A percentile compares a stretch with the other conserved stretches of the same genome.
Evolutionary conservation across 164 flowering plant genomes (phyloP).

Genomic region (Aristolochia contorta): DNA sequence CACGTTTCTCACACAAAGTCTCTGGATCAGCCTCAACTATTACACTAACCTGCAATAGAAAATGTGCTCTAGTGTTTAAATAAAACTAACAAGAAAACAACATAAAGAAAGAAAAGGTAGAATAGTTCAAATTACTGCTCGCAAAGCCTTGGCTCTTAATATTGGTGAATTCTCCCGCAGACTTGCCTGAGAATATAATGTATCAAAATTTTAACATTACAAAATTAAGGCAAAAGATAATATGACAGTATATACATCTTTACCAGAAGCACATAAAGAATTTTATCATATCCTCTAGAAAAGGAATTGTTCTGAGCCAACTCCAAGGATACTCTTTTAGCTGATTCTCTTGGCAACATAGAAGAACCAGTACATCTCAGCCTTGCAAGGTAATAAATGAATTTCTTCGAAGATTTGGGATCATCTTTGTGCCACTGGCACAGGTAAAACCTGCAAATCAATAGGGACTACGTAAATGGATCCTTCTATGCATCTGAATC

Average conservation of each 20-base stretch:
- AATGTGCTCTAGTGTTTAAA: not conserved
- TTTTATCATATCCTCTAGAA: slow-evolving; percentile 92
- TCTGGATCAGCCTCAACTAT: slow-evolving; percentile 98
- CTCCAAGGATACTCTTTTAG: slow-evolving; percentile 67
- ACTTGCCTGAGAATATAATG: slow-evolving; percentile 50
- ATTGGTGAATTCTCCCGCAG: slow-evolving; percentile 85
- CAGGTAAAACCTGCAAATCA: slow-evolving; percentile 76
- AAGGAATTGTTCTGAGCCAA: slow-evolving; percentile 83
- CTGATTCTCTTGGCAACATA: slow-evolving; percentile 51
- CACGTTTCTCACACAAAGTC: slow-evolving; percentile 75
- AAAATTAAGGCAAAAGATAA: not conserved
- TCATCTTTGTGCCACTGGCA: slow-evolving; percentile 95
- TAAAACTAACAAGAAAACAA: not conserved
- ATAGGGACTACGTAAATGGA: slow-evolving; percentile 1
- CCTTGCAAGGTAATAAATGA: slow-evolving; percentile 55
- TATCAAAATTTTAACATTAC: not conserved
- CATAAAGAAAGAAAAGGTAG: not conserved
- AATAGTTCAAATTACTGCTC: slow-evolving; percentile 50
- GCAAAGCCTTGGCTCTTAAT: slow-evolving; percentile 85
- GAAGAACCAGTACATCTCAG: slow-evolving; percentile 46
- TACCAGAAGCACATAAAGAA: slow-evolving; percentile 80
- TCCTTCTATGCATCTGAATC: too few relatives aligned
- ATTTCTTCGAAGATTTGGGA: slow-evolving; percentile 54
- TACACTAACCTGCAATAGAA: slow-evolving; percentile 61
- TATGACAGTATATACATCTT: not conserved